These are phyloP conservation scores for Fusarium veterinarium DNA, from an alignment of 2,329 filamentous ascomycete species.

Conservation along the genomic window DNA sequence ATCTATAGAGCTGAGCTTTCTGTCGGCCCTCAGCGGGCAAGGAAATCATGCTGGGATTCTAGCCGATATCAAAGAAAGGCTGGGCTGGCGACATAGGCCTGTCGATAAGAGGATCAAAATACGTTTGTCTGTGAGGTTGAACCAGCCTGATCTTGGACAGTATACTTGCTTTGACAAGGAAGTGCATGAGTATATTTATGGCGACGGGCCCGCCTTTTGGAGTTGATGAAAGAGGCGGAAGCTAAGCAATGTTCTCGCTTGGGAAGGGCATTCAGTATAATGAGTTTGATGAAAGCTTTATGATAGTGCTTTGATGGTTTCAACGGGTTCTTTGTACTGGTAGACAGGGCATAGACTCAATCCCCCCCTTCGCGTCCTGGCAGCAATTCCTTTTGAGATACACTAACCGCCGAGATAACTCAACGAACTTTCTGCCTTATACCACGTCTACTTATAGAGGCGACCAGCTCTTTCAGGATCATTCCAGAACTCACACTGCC, in stretches of 20 bases:
- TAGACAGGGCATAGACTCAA: no score
- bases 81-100: neutral
- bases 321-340: no score
- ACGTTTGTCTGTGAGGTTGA: neutral
- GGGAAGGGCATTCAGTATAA: neutral
- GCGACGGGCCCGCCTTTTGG: neutral
- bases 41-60: neutral
- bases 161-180: slow-evolving; percentile 5
- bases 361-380: no score
- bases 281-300: accelerated
- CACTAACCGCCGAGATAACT: no score
- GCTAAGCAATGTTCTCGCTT: neutral
- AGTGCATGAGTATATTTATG: slow-evolving; percentile 9
- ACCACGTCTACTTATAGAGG: neutral
- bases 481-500: slow-evolving; percentile 15
- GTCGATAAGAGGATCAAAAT: neutral
- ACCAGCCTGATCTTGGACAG: neutral
- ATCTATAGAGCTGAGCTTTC: neutral
- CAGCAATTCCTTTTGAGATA: no score
- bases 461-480: neutral
- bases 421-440: no score
- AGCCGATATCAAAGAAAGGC: neutral
- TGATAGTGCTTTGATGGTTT: accelerated
- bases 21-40: neutral
- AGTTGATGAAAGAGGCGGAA: neutral